Percentiles rank a stretch among this genome's conserved stretches.
Conservation (phyloP, 2,329 filamentous ascomycete genomes). For the Exophiala phaeomuriformis region DNA sequence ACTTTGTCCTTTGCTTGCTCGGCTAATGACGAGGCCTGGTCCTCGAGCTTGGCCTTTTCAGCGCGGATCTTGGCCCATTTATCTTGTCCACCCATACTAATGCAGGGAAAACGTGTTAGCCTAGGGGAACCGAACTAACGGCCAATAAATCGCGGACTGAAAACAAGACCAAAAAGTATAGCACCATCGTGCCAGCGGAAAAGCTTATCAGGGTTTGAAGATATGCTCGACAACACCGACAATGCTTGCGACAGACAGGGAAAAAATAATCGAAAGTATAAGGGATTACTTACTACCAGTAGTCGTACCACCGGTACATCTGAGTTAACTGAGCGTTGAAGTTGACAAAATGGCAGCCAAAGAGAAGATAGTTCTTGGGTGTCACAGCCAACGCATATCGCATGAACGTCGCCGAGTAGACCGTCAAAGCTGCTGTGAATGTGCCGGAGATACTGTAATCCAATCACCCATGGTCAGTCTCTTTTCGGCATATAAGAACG, state of each 20-base stretch:
- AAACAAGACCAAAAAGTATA: too few species aligned
- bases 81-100: conserved; percentile 17
- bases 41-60: conserved; percentile 17
- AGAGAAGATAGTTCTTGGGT: conserved; percentile 60
- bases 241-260: too few species aligned
- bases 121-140: too few species aligned
- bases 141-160: too few species aligned
- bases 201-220: too few species aligned
- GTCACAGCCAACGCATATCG: conserved; percentile 58
- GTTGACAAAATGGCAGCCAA: conserved; percentile 61
- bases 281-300: conserved; percentile 44
- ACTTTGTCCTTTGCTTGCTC: conserved; percentile 20
- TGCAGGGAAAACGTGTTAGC: too few species aligned
- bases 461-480: conserved; percentile 2
- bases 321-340: conserved; percentile 55
- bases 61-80: conserved; percentile 18
- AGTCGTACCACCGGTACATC: conserved; percentile 55
- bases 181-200: too few species aligned
- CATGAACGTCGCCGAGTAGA: conserved; percentile 60
- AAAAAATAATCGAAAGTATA: neutral
- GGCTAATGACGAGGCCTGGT: conserved; percentile 11
- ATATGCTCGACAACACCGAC: too few species aligned
- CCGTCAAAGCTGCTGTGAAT: conserved; percentile 55
- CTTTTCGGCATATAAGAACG: too few species aligned
- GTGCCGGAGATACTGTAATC: conserved; percentile 53